Evolutionary conservation across 2,329 filamentous ascomycete genomes (phyloP).

Genomic region (Fusarium sp.): DNA sequence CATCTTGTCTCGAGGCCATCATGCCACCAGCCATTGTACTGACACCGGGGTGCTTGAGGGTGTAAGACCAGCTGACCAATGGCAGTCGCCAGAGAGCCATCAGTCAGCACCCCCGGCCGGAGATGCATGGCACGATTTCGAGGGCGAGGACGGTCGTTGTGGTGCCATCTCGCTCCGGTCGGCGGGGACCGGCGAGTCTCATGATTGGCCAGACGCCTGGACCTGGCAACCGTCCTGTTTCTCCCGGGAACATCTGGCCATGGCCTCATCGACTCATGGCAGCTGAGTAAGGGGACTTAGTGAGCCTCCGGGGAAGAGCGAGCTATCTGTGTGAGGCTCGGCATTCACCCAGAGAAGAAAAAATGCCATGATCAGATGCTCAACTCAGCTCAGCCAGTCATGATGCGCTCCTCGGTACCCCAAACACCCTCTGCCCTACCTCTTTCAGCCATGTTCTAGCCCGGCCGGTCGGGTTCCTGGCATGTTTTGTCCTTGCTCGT

Average conservation of each 20-base stretch:
- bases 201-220: slow-evolving; percentile 37
- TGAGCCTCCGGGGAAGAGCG: slow-evolving; percentile 22
- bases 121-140: slow-evolving; percentile 43
- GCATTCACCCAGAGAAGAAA: slow-evolving; percentile 1
- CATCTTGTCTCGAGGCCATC: slow-evolving; percentile 40
- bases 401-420: slow-evolving; percentile 28
- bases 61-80: slow-evolving; percentile 33
- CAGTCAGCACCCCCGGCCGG: slow-evolving; percentile 41
- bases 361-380: slow-evolving; percentile 36
- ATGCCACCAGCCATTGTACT: slow-evolving; percentile 37
- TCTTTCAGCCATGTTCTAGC: slow-evolving; percentile 26
- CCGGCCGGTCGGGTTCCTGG: background rate
- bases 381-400: slow-evolving; percentile 23
- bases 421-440: slow-evolving; percentile 19
- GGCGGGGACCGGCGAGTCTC: slow-evolving; percentile 40
- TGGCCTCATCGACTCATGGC: slow-evolving; percentile 36
- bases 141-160: slow-evolving; percentile 27
- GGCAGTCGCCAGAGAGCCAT: background rate
- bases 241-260: slow-evolving; percentile 41
- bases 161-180: slow-evolving; percentile 43
- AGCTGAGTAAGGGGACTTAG: slow-evolving; percentile 1
- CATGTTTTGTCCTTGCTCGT: slow-evolving; percentile 8
- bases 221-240: slow-evolving; percentile 38
- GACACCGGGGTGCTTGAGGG: slow-evolving; percentile 28
- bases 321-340: slow-evolving; percentile 9